Percentiles rank a stretch among this genome's conserved stretches.
Evolutionary conservation across 192 early-diverging fungal genomes (phyloP).

Genomic region (Backusella parvicylindrica): DNA sequence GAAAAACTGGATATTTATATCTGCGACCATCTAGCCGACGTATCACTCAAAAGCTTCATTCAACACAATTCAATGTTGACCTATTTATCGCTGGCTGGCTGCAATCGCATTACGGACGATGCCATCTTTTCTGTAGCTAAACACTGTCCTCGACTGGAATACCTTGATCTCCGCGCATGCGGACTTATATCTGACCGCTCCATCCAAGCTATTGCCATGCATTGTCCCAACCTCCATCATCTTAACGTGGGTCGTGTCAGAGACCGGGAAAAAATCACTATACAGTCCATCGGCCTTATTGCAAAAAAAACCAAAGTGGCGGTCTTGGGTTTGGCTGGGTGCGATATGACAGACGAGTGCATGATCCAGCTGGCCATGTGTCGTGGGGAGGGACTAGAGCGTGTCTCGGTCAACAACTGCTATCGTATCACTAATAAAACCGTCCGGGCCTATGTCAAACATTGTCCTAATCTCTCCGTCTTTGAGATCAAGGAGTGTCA

Average conservation of each 20-base stretch:
- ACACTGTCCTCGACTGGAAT: slow-evolving; percentile 39
- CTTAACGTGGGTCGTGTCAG: slow-evolving; percentile 49
- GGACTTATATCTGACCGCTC: slow-evolving; percentile 41
- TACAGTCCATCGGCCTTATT: slow-evolving; percentile 41
- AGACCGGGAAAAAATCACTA: slow-evolving; percentile 39
- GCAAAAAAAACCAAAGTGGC: slow-evolving; percentile 41
- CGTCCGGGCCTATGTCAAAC: slow-evolving; percentile 37
- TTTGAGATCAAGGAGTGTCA: slow-evolving; percentile 53
- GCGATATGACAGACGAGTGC: slow-evolving; percentile 45
- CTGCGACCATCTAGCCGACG: slow-evolving; percentile 44
- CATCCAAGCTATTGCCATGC: slow-evolving; percentile 34
- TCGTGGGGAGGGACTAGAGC: slow-evolving; percentile 32
- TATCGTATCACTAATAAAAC: slow-evolving; percentile 40
- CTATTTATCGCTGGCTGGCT: slow-evolving; percentile 43
- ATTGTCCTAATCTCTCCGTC: slow-evolving; percentile 46
- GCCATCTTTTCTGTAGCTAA: slow-evolving; percentile 39
- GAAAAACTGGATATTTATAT: slow-evolving; percentile 50
- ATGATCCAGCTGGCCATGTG: slow-evolving; percentile 40
- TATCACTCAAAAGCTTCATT: slow-evolving; percentile 35
- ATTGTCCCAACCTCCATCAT: slow-evolving; percentile 39
- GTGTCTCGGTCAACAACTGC: slow-evolving; percentile 47
- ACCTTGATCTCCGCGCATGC: slow-evolving; percentile 46
- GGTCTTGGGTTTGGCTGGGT: slow-evolving; percentile 47
- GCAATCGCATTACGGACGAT: slow-evolving; percentile 44
- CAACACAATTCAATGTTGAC: slow-evolving; percentile 30